phyloP scores from a whole-genome alignment of 164 flowering plant species.

The Stephania cephalantha region DNA sequence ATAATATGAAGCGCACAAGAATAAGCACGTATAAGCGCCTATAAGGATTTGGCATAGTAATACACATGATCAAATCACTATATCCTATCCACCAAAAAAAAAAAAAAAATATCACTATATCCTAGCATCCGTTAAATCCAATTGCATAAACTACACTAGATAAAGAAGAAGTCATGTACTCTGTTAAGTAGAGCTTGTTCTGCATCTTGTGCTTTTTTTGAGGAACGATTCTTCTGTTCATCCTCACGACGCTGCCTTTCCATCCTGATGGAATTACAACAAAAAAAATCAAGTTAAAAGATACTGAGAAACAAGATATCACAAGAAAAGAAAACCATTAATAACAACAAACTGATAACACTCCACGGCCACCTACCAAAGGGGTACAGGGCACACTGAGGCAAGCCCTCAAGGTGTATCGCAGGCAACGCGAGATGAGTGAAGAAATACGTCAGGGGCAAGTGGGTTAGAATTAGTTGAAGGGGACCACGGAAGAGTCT shows the following conservation, averaged over 20 bases:
- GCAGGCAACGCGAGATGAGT: too few species aligned
- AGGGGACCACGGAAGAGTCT: too few species aligned
- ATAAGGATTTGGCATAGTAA: background rate
- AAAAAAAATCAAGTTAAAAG: background rate
- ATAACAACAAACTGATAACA: background rate
- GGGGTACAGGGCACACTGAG: too few species aligned
- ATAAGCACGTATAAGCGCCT: background rate
- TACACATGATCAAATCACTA: background rate
- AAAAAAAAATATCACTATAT: background rate
- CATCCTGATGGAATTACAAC: constrained; percentile 49
- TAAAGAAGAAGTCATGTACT: constrained; percentile 30
- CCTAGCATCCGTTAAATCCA: background rate
- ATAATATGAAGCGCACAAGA: background rate
- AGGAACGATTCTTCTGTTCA: constrained; percentile 60
- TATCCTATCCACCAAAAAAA: background rate
- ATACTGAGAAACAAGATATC: background rate
- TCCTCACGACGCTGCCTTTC: constrained; percentile 97
- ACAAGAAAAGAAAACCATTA: background rate
- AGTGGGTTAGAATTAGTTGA: too few species aligned
- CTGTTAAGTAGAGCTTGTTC: constrained; percentile 76
- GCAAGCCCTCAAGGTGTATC: too few species aligned
- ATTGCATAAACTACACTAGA: background rate
- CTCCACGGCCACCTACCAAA: too few species aligned
- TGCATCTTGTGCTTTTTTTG: constrained; percentile 74
- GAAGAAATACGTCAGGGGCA: too few species aligned